phyloP scores from a whole-genome alignment of 495 filamentous ascomycete species.

The Hyaloscypha bicolor region DNA sequence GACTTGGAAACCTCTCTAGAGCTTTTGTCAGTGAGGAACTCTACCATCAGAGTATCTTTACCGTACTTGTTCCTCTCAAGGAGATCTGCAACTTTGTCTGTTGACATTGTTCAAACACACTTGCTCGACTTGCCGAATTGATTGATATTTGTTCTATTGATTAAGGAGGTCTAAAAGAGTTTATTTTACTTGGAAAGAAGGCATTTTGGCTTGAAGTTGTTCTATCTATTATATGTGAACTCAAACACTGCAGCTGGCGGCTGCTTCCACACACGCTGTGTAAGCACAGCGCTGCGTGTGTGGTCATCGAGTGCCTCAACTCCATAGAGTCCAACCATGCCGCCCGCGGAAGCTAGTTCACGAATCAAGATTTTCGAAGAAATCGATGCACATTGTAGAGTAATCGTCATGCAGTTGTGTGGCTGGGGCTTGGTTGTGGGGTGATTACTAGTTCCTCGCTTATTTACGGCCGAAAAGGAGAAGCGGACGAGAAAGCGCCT shows the following conservation, averaged over 20 bases:
- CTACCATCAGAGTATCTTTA: not conserved
- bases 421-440: not conserved
- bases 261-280: not conserved
- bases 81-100: not conserved
- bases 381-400: not conserved
- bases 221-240: not conserved
- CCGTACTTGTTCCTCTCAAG: constrained; percentile 1
- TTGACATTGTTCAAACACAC: not conserved
- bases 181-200: too few relatives aligned
- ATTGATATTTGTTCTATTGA: too few relatives aligned
- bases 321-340: too few relatives aligned
- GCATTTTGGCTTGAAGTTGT: too few relatives aligned
- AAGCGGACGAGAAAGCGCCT: not conserved
- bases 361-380: not conserved
- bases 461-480: constrained; percentile 1
- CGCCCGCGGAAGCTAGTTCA: too few relatives aligned
- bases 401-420: not conserved
- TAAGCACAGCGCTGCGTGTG: not conserved
- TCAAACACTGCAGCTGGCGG: not conserved
- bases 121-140: too few relatives aligned
- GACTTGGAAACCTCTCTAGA: constrained; percentile 11
- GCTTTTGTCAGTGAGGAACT: not conserved
- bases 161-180: too few relatives aligned
- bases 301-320: not conserved
- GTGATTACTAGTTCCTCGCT: constrained; percentile 5